These are phyloP conservation scores for Nigrospora osmanthi DNA, from an alignment of 2,329 filamentous ascomycete genomes.

Conservation along the genomic window DNA sequence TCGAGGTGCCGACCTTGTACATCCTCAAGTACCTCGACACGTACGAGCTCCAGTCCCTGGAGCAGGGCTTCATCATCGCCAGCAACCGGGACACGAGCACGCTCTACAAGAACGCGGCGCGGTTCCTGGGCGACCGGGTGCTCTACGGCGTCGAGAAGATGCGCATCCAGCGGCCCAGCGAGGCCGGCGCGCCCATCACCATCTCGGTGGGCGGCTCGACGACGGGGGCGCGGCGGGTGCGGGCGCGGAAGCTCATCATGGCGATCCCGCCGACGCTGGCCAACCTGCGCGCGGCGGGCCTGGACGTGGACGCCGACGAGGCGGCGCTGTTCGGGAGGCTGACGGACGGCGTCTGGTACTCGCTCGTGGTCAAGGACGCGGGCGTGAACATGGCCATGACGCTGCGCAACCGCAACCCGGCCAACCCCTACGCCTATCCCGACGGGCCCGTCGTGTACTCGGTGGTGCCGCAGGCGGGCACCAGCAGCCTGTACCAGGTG, in stretches of 20 bases:
- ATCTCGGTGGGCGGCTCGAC: neutral
- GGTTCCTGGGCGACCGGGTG: neutral
- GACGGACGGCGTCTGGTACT: neutral
- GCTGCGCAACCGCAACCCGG: neutral
- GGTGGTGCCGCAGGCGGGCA: neutral
- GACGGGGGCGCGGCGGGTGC: neutral
- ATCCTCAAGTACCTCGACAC: neutral
- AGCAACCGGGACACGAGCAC: neutral
- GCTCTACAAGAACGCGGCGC: neutral
- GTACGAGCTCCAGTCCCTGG: neutral
- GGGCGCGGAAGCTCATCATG: neutral
- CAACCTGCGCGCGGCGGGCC: neutral
- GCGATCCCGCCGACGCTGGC: neutral
- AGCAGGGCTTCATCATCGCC: neutral
- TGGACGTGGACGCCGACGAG: neutral
- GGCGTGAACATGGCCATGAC: neutral
- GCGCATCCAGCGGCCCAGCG: neutral
- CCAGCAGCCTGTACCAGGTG: neutral
- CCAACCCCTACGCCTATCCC: neutral
- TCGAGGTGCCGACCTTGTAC: neutral
- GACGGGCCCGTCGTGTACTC: neutral
- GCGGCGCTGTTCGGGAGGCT: neutral
- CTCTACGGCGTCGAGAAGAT: neutral
- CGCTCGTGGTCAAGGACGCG: neutral
- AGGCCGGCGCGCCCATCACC: neutral